A percentile compares a stretch with the other conserved stretches of the same genome.
Conservation (phyloP, 2,329 filamentous ascomycete species). For the Ophiostoma sp. region DNA sequence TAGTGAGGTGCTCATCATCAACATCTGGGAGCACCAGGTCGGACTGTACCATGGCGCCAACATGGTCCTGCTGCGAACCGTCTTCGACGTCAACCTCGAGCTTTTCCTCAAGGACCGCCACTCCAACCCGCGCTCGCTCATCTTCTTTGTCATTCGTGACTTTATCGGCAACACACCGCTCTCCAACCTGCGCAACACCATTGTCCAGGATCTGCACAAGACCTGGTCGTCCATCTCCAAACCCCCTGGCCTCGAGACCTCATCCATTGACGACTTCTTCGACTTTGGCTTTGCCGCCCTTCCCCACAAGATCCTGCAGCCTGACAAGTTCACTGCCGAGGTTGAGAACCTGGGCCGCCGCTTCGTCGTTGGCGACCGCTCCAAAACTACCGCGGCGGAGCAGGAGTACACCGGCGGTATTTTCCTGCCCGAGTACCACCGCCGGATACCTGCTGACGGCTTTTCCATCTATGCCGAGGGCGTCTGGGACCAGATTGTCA, state of each 20-base stretch:
- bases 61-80: constrained; percentile 97
- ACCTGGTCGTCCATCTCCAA: constrained; percentile 94
- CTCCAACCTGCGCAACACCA: constrained; percentile 79
- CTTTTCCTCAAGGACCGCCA: constrained; percentile 93
- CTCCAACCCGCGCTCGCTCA: constrained; percentile 81
- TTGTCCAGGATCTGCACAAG: constrained; percentile 83
- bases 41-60: constrained; percentile 97
- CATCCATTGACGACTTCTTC: constrained; percentile 93
- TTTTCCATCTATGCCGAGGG: constrained; percentile 90
- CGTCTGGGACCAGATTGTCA: constrained; percentile 97
- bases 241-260: constrained; percentile 78
- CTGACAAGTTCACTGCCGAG: constrained; percentile 79
- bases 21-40: constrained; percentile 99
- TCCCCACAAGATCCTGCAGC: constrained; percentile 94
- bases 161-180: constrained; percentile 90
- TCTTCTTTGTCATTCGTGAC: constrained; percentile 98
- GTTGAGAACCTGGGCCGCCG: constrained; percentile 73
- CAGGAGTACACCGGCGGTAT: constrained; percentile 73
- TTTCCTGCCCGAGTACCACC: constrained; percentile 90
- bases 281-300: constrained; percentile 96
- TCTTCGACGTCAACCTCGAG: constrained; percentile 97
- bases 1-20: constrained; percentile 95
- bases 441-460: constrained; percentile 93
- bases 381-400: constrained; percentile 47
- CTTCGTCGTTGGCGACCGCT: constrained; percentile 73